Percentiles rank a stretch among this genome's conserved stretches.
Conservation (phyloP, 371 early-diverging fungal genomes). For the Apophysomyces ossiformis region DNA sequence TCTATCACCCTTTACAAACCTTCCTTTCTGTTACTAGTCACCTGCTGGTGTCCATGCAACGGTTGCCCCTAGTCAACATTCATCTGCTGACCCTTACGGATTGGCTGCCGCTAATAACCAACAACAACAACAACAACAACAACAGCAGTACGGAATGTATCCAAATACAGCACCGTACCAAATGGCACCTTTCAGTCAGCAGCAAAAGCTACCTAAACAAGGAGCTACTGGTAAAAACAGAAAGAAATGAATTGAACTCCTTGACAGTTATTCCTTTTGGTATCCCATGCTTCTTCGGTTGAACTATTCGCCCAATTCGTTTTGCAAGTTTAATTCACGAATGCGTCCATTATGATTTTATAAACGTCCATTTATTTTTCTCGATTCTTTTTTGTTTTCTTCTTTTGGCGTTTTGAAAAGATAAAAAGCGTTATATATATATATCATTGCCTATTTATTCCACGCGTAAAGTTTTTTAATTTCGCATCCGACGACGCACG, state of each 20-base stretch:
- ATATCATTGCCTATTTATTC: background rate
- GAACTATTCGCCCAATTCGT: too few species aligned
- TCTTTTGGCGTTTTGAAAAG: too few species aligned
- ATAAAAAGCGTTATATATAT: background rate
- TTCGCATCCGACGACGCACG: background rate
- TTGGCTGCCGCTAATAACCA: background rate
- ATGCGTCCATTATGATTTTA: background rate
- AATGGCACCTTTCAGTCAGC: background rate
- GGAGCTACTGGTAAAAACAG: background rate
- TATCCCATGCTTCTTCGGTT: background rate
- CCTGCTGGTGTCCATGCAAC: background rate
- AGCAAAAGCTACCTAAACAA: conserved; percentile 1
- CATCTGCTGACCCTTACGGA: conserved; percentile 1
- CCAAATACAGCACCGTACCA: background rate
- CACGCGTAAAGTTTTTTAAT: background rate
- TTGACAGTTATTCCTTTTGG: background rate
- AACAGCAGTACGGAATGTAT: background rate
- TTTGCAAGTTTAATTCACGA: too few species aligned
- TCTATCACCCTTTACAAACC: background rate
- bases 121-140: background rate
- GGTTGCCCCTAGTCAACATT: background rate
- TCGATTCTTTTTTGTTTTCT: background rate
- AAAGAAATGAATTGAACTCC: background rate
- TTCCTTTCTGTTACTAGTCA: background rate
- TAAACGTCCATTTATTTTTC: background rate